phyloP scores from a whole-genome alignment of 306 rosid genomes.

The Crotalaria pallida region DNA sequence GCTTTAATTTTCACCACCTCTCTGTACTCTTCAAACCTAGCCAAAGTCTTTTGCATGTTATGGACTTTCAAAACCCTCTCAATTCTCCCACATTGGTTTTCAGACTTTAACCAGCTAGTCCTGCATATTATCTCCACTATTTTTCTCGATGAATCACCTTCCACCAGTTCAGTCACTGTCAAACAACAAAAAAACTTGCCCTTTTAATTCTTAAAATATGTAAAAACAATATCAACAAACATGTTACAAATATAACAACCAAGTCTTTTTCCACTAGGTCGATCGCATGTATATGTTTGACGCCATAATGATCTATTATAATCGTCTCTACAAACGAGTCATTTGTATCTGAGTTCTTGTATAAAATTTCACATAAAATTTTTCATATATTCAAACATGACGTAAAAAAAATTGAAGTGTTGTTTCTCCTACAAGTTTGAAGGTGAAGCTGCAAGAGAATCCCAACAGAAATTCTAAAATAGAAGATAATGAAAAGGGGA shows the following conservation, averaged over 20 bases:
- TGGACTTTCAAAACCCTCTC: slow-evolving; percentile 90
- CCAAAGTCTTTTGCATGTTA: slow-evolving; percentile 91
- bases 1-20: slow-evolving; percentile 86
- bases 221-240: neutral
- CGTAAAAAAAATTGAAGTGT: neutral
- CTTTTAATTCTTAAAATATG: neutral
- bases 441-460: slow-evolving; percentile 6
- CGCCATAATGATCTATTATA: no score
- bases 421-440: neutral
- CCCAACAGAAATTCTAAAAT: slow-evolving; percentile 6
- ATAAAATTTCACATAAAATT: no score
- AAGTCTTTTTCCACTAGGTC: no score
- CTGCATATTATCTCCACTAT: slow-evolving; percentile 88
- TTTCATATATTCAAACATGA: no score
- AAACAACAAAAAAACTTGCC: slow-evolving; percentile 4
- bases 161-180: slow-evolving; percentile 83
- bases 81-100: slow-evolving; percentile 60
- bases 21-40: slow-evolving; percentile 81
- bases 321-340: no score
- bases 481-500: slow-evolving; percentile 17
- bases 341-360: no score
- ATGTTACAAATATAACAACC: no score
- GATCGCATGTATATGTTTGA: no score
- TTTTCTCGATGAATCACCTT: slow-evolving; percentile 87
- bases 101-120: slow-evolving; percentile 76